A percentile compares a stretch with the other conserved stretches of the same genome.
Evolutionary conservation across 805 yeast species (phyloP).

Genomic region (Saturnispora besseyi): DNA sequence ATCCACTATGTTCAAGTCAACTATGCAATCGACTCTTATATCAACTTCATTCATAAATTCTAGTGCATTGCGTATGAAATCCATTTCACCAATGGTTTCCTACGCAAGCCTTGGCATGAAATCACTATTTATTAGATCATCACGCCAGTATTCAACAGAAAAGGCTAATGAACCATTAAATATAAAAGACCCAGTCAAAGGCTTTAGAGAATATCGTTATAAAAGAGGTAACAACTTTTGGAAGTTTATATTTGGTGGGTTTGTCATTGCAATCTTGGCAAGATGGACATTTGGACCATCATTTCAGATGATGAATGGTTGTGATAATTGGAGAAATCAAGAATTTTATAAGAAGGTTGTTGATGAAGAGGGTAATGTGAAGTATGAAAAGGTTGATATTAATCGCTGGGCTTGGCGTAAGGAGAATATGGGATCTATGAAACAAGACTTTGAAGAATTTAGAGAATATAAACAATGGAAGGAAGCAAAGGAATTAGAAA

Average conservation of each 20-base stretch:
- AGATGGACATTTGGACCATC: background rate
- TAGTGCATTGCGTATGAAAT: background rate
- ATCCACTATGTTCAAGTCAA: background rate
- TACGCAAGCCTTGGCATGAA: background rate
- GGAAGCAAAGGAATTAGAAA: background rate
- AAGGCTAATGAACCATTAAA: background rate
- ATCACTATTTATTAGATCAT: background rate
- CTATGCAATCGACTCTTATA: background rate
- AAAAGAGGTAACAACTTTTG: background rate
- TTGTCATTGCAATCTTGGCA: background rate
- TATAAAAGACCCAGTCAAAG: background rate
- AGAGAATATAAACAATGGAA: background rate
- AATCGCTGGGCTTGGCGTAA: background rate
- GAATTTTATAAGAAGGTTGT: background rate
- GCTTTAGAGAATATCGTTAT: background rate
- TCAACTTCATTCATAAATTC: background rate
- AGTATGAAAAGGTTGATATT: background rate
- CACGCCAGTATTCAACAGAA: background rate
- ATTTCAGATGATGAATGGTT: background rate
- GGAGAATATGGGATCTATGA: background rate
- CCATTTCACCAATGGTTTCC: background rate
- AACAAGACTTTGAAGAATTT: background rate
- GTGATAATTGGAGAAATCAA: background rate
- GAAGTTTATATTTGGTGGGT: background rate
- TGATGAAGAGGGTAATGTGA: background rate